These are phyloP conservation scores for Brassica napus DNA, from an alignment of 345 rosid species.

Conservation along the genomic window Da-Ae NC_063440.1:21869001-21869500, in stretches of 20 bases:
- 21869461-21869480: too few species aligned
- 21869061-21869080: neutral
- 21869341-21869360: too few species aligned
- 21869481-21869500: too few species aligned
- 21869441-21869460: too few species aligned
- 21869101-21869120: constrained; percentile 12
- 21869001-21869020: neutral
- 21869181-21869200: constrained; percentile 27
- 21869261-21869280: neutral
- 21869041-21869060: neutral
- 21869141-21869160: constrained; percentile 26
- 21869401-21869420: too few species aligned
- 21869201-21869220: constrained; percentile 17
- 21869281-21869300: too few species aligned
- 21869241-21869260: neutral
- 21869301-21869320: neutral
- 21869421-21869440: too few species aligned
- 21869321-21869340: neutral
- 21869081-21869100: neutral
- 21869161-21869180: constrained; percentile 4
- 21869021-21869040: constrained; percentile 7
- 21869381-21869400: too few species aligned
- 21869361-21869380: too few species aligned
- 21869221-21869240: constrained; percentile 4
- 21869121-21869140: constrained; percentile 1